Percentiles rank a stretch among this genome's conserved stretches.
These are phyloP conservation scores for Fusarium brachygibbosum DNA, from an alignment of 2,329 filamentous ascomycete species.

Conservation along the genomic window DNA sequence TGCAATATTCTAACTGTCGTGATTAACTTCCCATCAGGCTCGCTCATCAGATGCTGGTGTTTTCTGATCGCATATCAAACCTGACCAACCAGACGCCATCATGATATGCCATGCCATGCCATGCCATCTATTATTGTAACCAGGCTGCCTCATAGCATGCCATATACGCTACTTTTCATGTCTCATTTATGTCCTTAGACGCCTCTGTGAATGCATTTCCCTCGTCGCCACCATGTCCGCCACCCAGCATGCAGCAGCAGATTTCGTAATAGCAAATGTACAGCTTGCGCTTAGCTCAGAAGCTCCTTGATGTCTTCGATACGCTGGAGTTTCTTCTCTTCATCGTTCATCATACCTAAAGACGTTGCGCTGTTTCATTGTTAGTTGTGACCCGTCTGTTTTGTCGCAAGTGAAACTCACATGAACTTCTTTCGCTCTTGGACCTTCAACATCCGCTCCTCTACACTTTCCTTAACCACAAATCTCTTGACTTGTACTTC, in stretches of 20 bases:
- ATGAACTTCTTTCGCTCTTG: conserved; percentile 98
- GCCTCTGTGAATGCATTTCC: conserved; percentile 31
- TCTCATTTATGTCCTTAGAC: conserved; percentile 26
- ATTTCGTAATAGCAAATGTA: background rate
- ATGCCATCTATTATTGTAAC: conserved; percentile 17
- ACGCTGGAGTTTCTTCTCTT: conserved; percentile 89
- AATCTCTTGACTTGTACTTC: conserved; percentile 91
- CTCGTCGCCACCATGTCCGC: background rate
- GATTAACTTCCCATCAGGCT: conserved; percentile 43
- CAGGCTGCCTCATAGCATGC: conserved; percentile 16
- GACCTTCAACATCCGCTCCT: conserved; percentile 92
- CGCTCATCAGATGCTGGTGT: conserved; percentile 35
- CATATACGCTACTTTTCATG: conserved; percentile 25
- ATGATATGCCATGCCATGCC: conserved; percentile 5
- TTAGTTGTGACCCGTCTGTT: conserved; percentile 27
- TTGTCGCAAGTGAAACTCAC: conserved; percentile 66
- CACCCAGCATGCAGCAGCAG: conserved; percentile 9
- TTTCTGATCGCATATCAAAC: conserved; percentile 35
- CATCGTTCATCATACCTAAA: conserved; percentile 93
- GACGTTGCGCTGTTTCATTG: conserved; percentile 79
- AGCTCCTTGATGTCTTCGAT: conserved; percentile 96
- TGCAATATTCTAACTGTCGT: conserved; percentile 21
- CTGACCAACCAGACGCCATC: conserved; percentile 20
- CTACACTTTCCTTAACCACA: conserved; percentile 90
- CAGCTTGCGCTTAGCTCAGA: conserved; percentile 67